Base-by-base conservation (phyloP, 805 yeast species). In the Saccharomycopsis amapae region DNA sequence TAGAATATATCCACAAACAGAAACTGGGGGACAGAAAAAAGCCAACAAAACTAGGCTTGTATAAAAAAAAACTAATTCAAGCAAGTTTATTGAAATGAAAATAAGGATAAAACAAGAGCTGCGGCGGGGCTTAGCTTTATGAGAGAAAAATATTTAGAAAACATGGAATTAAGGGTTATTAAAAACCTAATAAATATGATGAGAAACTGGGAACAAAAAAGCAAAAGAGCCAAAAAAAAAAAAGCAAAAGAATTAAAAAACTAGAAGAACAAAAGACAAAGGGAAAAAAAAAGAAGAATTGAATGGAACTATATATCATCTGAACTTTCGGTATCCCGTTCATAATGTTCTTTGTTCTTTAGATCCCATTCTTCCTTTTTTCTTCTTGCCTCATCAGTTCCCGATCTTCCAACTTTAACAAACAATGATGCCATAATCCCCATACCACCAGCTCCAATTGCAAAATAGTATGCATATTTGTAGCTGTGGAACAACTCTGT, bases 381-480 rank as follows among this genome's bases (percentile, higher is more conserved):
- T 20, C 40, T 33, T 1, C 38, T 28, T 12, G 37, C 49, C 30
- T 49, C 41, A 22, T 49, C 44, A 18, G 39, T 34, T 4, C 67
- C 68, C n/a, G 62, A 52, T 9, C 58, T 63, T 2, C 73, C 73
- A 22, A 69, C 57, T 15, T 57, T 59, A 18, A 68, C 42, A 38
- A 69, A 67, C 5, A 59, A 49, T 23, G 63, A 52, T n/a, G 63
- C 24, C 9, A 63, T 24, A 2, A 66, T 47, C 2, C 67, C 59
- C 1, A 55, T 22, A 2, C 58, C 66, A 5, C 61, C 46, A 12
- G 63, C 44, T 1, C 66, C 75, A 24, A 68, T 58, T 0, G 65
- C 72, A 44, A 68, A 64, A 48, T 64, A 69, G 43, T 60, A 70
- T 1, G 66, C 64, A 38, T 65, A 64, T 44, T 58, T 65, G 42